Evolutionary conservation across 352 stramenopile species (phyloP).

Genomic region (Sclerospora graminicola): DNA sequence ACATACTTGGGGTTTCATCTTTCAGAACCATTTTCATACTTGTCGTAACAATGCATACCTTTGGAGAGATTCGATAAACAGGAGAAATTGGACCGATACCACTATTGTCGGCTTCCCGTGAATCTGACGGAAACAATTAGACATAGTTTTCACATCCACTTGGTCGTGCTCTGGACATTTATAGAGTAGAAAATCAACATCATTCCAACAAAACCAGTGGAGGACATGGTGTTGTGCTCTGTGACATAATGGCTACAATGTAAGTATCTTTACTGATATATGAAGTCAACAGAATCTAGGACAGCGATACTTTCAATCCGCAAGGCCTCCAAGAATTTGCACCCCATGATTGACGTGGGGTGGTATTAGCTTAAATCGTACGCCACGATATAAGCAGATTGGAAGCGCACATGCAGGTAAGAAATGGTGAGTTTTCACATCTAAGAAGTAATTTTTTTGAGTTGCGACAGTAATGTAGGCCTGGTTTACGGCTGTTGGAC

Average conservation of each 20-base stretch:
- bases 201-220: conserved; percentile 22
- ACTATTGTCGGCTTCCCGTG: conserved; percentile 4
- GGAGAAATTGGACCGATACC: conserved; percentile 13
- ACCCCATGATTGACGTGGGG: conserved; percentile 9
- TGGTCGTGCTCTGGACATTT: conserved; percentile 8
- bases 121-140: conserved; percentile 2
- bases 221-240: conserved; percentile 14
- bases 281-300: background rate
- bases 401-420: too few relatives aligned
- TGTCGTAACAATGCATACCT: conserved; percentile 18
- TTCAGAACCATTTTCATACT: conserved; percentile 16
- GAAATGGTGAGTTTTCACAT: too few relatives aligned
- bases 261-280: too few relatives aligned
- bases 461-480: too few relatives aligned
- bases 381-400: conserved; percentile 5
- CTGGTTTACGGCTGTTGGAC: too few relatives aligned
- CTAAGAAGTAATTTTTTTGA: too few relatives aligned
- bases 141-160: conserved; percentile 7
- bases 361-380: conserved; percentile 6
- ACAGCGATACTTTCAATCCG: conserved; percentile 32
- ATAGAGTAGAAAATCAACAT: conserved; percentile 4
- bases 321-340: conserved; percentile 34
- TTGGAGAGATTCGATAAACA: conserved; percentile 14
- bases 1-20: too few relatives aligned
- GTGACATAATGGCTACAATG: too few relatives aligned